Percentiles rank a stretch among this genome's conserved stretches.
Evolutionary conservation across 148 eudicot genomes (phyloP).

Genomic region (Diospyros lotus): DNA sequence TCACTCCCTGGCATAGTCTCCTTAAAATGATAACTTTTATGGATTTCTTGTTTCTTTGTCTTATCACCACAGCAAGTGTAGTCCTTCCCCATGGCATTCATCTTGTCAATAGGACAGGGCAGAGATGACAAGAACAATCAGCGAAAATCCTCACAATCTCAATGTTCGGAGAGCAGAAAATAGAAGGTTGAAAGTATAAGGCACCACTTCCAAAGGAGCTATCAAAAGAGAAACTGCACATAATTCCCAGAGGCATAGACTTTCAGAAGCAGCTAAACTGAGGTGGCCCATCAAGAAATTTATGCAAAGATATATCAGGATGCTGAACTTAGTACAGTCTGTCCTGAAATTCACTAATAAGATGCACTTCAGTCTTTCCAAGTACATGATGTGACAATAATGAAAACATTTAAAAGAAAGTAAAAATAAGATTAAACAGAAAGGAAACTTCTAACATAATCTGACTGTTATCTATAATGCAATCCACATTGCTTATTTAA

Average conservation of each 20-base stretch:
- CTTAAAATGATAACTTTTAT: constrained; percentile 33
- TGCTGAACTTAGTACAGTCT: neutral
- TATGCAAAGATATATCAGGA: neutral
- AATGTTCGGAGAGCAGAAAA: neutral
- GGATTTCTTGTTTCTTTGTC: constrained; percentile 33
- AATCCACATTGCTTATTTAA: neutral
- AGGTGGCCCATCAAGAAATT: neutral
- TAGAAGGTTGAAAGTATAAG: neutral
- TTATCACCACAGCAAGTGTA: constrained; percentile 27
- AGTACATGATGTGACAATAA: neutral
- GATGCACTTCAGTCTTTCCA: neutral
- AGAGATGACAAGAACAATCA: neutral
- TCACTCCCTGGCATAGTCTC: constrained; percentile 50
- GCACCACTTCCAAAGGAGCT: neutral
- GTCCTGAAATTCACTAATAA: constrained; percentile 7
- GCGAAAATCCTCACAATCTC: neutral
- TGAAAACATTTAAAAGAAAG: neutral
- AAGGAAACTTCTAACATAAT: no score
- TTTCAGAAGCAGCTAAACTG: constrained; percentile 6
- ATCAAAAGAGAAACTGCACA: neutral
- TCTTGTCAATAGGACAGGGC: constrained; percentile 17
- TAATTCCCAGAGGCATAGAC: neutral
- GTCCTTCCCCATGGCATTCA: constrained; percentile 30
- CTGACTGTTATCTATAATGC: no score
- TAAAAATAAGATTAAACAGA: neutral